Evolutionary conservation across 352 stramenopile genomes (phyloP).

Genomic region (Phytophthora quininea): DNA sequence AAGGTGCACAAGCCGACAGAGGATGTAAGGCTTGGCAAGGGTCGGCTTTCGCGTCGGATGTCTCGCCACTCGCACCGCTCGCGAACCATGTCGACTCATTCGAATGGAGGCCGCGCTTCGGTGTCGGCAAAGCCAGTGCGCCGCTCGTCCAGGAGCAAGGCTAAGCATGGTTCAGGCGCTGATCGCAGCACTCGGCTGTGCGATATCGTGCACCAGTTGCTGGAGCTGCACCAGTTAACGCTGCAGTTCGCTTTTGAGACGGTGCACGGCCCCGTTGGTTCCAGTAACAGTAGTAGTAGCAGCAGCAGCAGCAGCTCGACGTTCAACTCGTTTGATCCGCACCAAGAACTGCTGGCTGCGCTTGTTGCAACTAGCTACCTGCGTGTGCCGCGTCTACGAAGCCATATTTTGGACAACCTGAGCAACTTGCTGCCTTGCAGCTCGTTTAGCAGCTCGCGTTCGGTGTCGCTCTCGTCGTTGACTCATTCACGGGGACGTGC

Average conservation of each 20-base stretch:
- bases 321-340: slow-evolving; percentile 34
- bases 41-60: slow-evolving; percentile 24
- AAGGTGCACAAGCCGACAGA: slow-evolving; percentile 47
- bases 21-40: slow-evolving; percentile 19
- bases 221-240: slow-evolving; percentile 69
- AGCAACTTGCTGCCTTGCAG: slow-evolving; percentile 32
- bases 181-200: slow-evolving; percentile 46
- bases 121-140: slow-evolving; percentile 5
- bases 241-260: slow-evolving; percentile 58
- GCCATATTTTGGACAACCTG: slow-evolving; percentile 55
- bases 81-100: slow-evolving; percentile 29
- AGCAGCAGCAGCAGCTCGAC: slow-evolving; percentile 12
- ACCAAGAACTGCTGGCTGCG: slow-evolving; percentile 45
- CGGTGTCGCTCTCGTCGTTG: slow-evolving; percentile 27
- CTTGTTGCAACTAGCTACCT: slow-evolving; percentile 60
- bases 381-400: slow-evolving; percentile 57
- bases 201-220: slow-evolving; percentile 51
- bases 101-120: slow-evolving; percentile 7
- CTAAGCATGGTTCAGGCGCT: slow-evolving; percentile 8
- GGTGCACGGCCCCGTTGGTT: slow-evolving; percentile 27
- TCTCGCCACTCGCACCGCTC: slow-evolving; percentile 27
- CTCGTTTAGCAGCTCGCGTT: slow-evolving; percentile 23
- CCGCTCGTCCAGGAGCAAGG: slow-evolving; percentile 17
- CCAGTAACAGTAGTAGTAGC: slow-evolving; percentile 11
- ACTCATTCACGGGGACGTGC: slow-evolving; percentile 33